phyloP scores from a whole-genome alignment of 1,284 basidiomycete genomes.

The Jaminaea rosea region DNA sequence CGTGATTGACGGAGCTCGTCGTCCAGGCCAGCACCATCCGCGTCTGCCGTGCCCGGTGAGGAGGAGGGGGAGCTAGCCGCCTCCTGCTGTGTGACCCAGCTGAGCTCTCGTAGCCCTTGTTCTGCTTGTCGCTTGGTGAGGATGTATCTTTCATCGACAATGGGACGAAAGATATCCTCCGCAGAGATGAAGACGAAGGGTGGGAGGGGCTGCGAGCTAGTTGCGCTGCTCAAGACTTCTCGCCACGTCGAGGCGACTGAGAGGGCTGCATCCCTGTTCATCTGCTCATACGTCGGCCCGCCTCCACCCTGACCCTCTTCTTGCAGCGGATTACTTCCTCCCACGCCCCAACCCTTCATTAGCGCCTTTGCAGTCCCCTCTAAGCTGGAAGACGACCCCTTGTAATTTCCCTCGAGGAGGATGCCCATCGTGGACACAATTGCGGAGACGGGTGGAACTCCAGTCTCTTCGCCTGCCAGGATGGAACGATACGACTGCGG shows the following conservation, averaged over 20 bases:
- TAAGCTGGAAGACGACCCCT: constrained; percentile 49
- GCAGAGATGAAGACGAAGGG: constrained; percentile 91
- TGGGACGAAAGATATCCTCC: constrained; percentile 79
- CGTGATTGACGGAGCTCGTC: constrained; percentile 12
- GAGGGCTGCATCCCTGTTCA: constrained; percentile 68
- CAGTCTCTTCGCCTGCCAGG: constrained; percentile 46
- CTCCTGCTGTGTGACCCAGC: background rate
- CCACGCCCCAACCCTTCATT: constrained; percentile 48
- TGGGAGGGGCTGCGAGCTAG: too few species aligned
- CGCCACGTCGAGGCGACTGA: constrained; percentile 44
- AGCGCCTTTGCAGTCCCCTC: constrained; percentile 23
- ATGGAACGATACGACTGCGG: constrained; percentile 58
- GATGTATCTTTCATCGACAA: constrained; percentile 76
- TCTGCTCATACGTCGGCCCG: constrained; percentile 67
- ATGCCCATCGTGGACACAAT: constrained; percentile 85
- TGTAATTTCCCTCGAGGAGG: constrained; percentile 76
- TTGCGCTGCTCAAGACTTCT: too few species aligned
- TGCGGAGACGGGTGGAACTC: constrained; percentile 50
- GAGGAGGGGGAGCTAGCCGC: background rate
- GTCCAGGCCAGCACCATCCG: constrained; percentile 21
- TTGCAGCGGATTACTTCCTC: constrained; percentile 41
- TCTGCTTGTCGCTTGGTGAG: constrained; percentile 85
- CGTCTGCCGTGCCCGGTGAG: constrained; percentile 10
- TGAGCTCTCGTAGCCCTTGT: constrained; percentile 26
- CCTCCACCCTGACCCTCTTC: constrained; percentile 16